Percentiles rank a stretch among this genome's conserved stretches.
Evolutionary conservation across 2,329 filamentous ascomycete species (phyloP).

Genomic region (Pseudocercospora pini-densiflorae): DNA sequence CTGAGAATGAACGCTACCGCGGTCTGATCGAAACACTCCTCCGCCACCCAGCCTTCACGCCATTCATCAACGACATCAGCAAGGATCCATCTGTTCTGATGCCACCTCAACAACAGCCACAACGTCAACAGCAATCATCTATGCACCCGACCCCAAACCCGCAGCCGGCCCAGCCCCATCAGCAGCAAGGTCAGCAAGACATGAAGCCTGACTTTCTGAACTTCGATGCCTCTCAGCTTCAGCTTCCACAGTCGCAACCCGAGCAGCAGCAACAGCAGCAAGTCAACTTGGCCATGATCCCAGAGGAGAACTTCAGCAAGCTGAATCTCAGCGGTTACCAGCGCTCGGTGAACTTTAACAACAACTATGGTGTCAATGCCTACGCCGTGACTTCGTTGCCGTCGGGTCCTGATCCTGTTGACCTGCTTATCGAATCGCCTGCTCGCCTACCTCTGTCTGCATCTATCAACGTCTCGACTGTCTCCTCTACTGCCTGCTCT

Average conservation of each 20-base stretch:
- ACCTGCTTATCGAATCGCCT: slow-evolving; percentile 32
- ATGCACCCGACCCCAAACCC: slow-evolving; percentile 24
- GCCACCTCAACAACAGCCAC: slow-evolving; percentile 36
- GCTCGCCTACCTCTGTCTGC: slow-evolving; percentile 22
- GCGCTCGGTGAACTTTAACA: slow-evolving; percentile 55
- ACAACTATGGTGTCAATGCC: slow-evolving; percentile 41
- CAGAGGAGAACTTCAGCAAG: slow-evolving; percentile 79
- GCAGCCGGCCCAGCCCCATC: slow-evolving; percentile 37
- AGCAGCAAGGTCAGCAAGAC: slow-evolving; percentile 35
- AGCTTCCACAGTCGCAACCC: slow-evolving; percentile 36
- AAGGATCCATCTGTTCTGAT: slow-evolving; percentile 45
- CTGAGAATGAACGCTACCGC: slow-evolving; percentile 57
- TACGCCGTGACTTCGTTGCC: slow-evolving; percentile 40
- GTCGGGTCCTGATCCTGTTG: slow-evolving; percentile 30
- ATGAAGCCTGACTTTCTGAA: slow-evolving; percentile 42
- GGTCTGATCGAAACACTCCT: slow-evolving; percentile 79
- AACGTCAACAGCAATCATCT: slow-evolving; percentile 32
- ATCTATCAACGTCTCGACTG: slow-evolving; percentile 6
- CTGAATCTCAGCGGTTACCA: slow-evolving; percentile 62
- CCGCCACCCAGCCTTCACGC: slow-evolving; percentile 53
- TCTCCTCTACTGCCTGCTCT: slow-evolving; percentile 22
- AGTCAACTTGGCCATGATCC: slow-evolving; percentile 79
- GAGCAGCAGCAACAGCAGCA: slow-evolving; percentile 44
- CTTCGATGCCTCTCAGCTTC: slow-evolving; percentile 45
- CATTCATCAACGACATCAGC: slow-evolving; percentile 51